phyloP scores from a whole-genome alignment of 176 grass and related monocot species.

The Carex parvula region DNA sequence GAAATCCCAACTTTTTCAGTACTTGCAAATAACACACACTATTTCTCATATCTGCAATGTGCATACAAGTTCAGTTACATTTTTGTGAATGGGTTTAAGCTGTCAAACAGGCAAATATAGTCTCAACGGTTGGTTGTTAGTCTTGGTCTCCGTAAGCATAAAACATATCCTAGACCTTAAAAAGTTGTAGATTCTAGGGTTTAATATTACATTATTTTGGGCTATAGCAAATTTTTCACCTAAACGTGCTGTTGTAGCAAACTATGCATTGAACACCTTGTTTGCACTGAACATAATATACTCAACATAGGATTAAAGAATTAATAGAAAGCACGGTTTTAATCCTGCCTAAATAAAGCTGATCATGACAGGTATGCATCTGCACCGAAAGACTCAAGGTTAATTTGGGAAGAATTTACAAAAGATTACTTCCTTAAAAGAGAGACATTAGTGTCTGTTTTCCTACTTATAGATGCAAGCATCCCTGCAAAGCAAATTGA shows the following conservation, averaged over 20 bases:
- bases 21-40: neutral
- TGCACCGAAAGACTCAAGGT: slow-evolving; percentile 74
- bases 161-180: neutral
- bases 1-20: neutral
- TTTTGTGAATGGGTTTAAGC: neutral
- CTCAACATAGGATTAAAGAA: neutral
- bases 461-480: slow-evolving; percentile 96
- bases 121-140: neutral
- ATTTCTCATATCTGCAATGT: slow-evolving; percentile 9
- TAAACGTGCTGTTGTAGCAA: neutral
- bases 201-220: neutral
- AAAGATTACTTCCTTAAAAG: slow-evolving; percentile 80
- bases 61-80: neutral
- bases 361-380: slow-evolving; percentile 77
- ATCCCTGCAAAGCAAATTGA: slow-evolving; percentile 97
- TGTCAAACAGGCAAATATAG: neutral
- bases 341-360: slow-evolving; percentile 8
- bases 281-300: neutral
- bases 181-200: neutral
- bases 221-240: neutral
- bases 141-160: neutral
- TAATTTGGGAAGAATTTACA: slow-evolving; percentile 85
- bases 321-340: neutral
- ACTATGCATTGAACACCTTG: neutral
- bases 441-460: slow-evolving; percentile 74